Conservation (phyloP, 2,329 filamentous ascomycete genomes). For the Davidsoniella virescens region DNA sequence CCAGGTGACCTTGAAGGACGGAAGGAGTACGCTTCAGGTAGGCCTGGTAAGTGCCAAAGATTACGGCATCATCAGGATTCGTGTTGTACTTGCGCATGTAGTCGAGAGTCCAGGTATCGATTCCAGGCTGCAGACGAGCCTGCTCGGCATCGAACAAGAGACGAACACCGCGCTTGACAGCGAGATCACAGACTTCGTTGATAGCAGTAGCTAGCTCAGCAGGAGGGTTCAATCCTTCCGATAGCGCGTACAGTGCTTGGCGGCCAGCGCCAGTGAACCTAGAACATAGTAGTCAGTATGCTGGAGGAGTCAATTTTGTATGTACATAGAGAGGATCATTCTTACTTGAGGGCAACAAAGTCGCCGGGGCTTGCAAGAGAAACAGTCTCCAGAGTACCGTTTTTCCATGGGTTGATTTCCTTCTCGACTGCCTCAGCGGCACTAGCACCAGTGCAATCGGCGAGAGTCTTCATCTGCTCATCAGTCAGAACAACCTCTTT, state of each 20-base stretch:
- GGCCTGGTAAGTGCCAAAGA: slow-evolving; percentile 70
- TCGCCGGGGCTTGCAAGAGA: slow-evolving; percentile 45
- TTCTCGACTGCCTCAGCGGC: slow-evolving; percentile 32
- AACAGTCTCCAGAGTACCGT: slow-evolving; percentile 61
- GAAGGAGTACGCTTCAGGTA: slow-evolving; percentile 50
- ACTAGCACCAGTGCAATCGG: slow-evolving; percentile 28
- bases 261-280: slow-evolving; percentile 70
- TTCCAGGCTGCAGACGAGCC: slow-evolving; percentile 58
- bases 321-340: not conserved
- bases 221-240: slow-evolving; percentile 44
- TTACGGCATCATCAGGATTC: slow-evolving; percentile 40
- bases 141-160: slow-evolving; percentile 82
- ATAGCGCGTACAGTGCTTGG: slow-evolving; percentile 51
- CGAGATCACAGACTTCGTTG: slow-evolving; percentile 57
- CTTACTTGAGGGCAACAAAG: slow-evolving; percentile 48
- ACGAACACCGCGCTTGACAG: slow-evolving; percentile 49
- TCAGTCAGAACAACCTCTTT: slow-evolving; percentile 60
- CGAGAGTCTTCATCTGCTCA: slow-evolving; percentile 29
- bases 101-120: slow-evolving; percentile 64
- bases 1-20: slow-evolving; percentile 43
- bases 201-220: slow-evolving; percentile 52
- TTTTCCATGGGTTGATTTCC: slow-evolving; percentile 55
- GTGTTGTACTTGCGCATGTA: slow-evolving; percentile 66
- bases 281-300: not conserved
- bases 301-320: not conserved